Percentiles rank a stretch among this genome's conserved stretches.
Evolutionary conservation across 1,284 basidiomycete species (phyloP).

Genomic region (Leccinum fallax): DNA sequence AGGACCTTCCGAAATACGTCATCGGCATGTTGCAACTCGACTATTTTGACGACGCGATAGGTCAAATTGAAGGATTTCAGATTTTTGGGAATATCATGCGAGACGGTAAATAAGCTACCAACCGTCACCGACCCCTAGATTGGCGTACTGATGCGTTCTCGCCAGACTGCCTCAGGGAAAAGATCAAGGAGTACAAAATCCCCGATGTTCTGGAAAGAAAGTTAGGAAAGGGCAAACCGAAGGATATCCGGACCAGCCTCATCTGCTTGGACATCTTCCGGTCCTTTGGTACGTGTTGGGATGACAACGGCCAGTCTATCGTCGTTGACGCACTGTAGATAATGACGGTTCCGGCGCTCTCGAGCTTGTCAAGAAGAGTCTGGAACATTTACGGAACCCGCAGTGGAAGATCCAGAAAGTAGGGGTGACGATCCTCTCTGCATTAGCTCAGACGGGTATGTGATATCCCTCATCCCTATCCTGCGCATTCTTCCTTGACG

Average conservation of each 20-base stretch:
- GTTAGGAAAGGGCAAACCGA: constrained; percentile 1
- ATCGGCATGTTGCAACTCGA: constrained; percentile 17
- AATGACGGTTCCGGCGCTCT: constrained; percentile 5
- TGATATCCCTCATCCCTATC: neutral
- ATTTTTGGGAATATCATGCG: constrained; percentile 17
- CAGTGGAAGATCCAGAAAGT: constrained; percentile 14
- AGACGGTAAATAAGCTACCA: constrained; percentile 7
- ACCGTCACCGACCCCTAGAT: neutral
- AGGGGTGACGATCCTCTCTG: constrained; percentile 13
- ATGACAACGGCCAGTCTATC: neutral
- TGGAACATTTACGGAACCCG: constrained; percentile 4
- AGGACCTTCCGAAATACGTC: constrained; percentile 9
- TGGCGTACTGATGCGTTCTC: neutral
- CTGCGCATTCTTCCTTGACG: neutral
- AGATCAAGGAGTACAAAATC: constrained; percentile 6
- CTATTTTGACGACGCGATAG: constrained; percentile 17
- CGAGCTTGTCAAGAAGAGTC: constrained; percentile 18
- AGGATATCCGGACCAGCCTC: constrained; percentile 13
- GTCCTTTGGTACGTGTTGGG: constrained; percentile 3
- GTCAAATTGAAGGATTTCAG: constrained; percentile 15
- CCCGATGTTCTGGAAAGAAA: constrained; percentile 7
- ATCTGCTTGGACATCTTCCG: constrained; percentile 14
- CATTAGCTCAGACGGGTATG: constrained; percentile 17
- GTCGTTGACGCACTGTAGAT: constrained; percentile 8
- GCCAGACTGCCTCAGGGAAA: constrained; percentile 6